Evolutionary conservation across 2,329 filamentous ascomycete species (phyloP), one percentile per base, ranked within the genome.

Genomic region (Purpureocillium takamizusanense): DNA sequence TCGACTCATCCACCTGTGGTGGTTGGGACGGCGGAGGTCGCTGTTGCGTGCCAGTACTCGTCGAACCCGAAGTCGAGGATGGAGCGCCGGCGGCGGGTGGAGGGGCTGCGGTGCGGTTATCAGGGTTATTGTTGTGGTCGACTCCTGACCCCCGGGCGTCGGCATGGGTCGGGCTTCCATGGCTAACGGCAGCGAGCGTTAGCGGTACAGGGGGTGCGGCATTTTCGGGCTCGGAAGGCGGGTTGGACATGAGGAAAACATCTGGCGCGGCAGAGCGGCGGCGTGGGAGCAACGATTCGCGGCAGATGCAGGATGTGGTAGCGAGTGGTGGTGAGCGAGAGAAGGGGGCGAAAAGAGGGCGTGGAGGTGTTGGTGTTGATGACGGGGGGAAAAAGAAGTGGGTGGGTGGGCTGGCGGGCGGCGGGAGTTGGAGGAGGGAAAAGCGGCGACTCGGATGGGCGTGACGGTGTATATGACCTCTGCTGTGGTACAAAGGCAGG

Each of bases 171-270:
- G 43, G 40, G 42, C 36, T 37, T 12, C 21, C 21, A 25, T 25
- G 21, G 21, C 21, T 10, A 25, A 29, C 14, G 29, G 21, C 21
- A 13, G 38, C 30, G 29, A 33, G 55, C 57, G 57, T 69, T 61
- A 70, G 56, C 54, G 58, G 54, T 56, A 59, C 62, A 57, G 65
- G 57, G 56, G 53, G 55, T 70, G 71, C 67, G 70, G 68, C 69
- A 74, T 74, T 69, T 71, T 72, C 68, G 62, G 60, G 59, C 56
- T 62, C 58, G 57, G 56, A 57, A 57, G 61, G 61, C 63, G 64
- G 62, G 56, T 59, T 70, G 62, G 70, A 76, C 72, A 76, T 76
- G 72, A 68, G 70, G 64, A 62, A 60, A 62, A 70, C 72, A 76
- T 76, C 61, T 67, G 69, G 66, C 63, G 58, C 47, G 47, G 48